Base-by-base conservation (phyloP, 441 rosid genomes). In the Eugenia klotzschiana region DNA sequence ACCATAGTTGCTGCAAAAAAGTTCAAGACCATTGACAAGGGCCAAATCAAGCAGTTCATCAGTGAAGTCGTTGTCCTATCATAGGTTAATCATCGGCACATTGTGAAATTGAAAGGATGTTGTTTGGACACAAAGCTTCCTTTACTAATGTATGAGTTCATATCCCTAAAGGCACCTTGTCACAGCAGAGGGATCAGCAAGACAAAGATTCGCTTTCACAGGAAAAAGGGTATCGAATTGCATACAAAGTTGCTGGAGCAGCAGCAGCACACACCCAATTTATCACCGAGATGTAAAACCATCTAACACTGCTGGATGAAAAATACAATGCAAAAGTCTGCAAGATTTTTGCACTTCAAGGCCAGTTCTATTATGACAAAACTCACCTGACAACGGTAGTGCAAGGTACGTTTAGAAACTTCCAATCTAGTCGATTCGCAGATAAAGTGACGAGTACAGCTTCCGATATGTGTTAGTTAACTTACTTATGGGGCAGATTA, bases 221-320 rank as follows among this genome's bases (percentile, higher is more conserved):
- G 92, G 86, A 90, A 22, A 52, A 79, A 72, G 88, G 91, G 6
- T 41, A 88, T 53, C 50, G 87, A 80, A 87, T 91, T 11, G 90
- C 91, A 12, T 82, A 87, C 6, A 92, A 91, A 86, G 92, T 87
- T 12, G 91, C 93, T 2, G 92, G 87, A 85, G 93, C 14, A 46
- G 50, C 50, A 46, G 50, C 92, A 27, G 82, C 89, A 37, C 90
- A 85, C 73, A 87, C 90, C 88, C 95, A 93, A 85, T 91, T 49
- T 49, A 84, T 56, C 95, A 91, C 79, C 86, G 91, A 7, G 92
- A 91, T 79, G 86, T 93, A 33, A 90, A 91, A 83, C 89, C 91
- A 33, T 81, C 88, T 54, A 92, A 90, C 84, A 90, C 87, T 91
- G 4, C 51, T 92, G 79, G 94, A 91, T 7, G 91, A 86, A 29